Evolutionary conservation across 2,329 filamentous ascomycete species (phyloP), one percentile per base, ranked within the genome.

Genomic region (Camptophora hylomeconis): DNA sequence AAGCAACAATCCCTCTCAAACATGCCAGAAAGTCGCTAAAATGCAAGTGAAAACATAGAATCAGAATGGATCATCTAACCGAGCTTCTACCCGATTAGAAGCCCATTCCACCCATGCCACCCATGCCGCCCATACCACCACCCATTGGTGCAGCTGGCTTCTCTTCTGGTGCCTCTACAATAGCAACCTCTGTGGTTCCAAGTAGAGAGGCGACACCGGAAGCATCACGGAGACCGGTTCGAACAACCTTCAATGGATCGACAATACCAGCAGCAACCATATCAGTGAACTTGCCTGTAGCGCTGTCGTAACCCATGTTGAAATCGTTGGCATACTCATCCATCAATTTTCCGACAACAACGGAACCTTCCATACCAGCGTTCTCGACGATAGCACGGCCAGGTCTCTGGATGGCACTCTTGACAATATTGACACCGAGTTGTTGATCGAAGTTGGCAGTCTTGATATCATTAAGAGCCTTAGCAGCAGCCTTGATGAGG

Each of bases 201-300:
- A 98, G 80, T 37, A 98, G 75, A 30, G 87, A 95, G 30, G 89
- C 89, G 48, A 98, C 89, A 62, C 89, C 89, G 52, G 79, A 87
- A 47, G 89, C 89, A 50, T 98, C 89, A 50, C 86, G 72, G 35
- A 98, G 77, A 51, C 83, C 87, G 40, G 89, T 98, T 50, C 89
- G 84, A 53, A 98, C 89, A 47, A 98, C 89, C 80, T 98, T 98
- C 71, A 98, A 80, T 42, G 89, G 89, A 58, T 98, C 89, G 36
- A 98, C 80, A 58, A 98, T 98, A 79, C 89, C 89, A 45, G 83
- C 74, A 40, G 72, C 58, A 53, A 98, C 94, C 89, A 98, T 95
- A 68, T 98, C 87, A 45, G 94, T 84, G 63, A 93, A 98, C 67
- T 95, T 81, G 60, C 87, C 84, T 69, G 86, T 93, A 56, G 83